Evolutionary conservation across 768 basidiomycete species (phyloP).

Genomic region (Suillus plorans): DNA sequence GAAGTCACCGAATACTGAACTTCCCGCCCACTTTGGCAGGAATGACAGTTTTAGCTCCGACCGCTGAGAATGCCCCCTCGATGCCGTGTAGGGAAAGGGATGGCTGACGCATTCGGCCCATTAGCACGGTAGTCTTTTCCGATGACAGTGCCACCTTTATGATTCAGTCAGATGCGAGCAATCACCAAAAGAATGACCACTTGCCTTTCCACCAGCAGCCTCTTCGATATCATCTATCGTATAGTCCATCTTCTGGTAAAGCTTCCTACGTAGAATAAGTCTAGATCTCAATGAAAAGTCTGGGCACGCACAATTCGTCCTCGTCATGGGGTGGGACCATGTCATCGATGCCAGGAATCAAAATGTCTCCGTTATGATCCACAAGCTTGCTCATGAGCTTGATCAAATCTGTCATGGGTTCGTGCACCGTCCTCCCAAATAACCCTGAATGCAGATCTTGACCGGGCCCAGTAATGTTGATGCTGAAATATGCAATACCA

Average conservation of each 20-base stretch:
- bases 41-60: constrained; percentile 90
- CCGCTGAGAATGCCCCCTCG: constrained; percentile 87
- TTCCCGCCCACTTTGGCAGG: constrained; percentile 88
- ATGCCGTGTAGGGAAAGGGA: constrained; percentile 93
- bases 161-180: neutral
- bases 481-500: constrained; percentile 83
- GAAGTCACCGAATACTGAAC: constrained; percentile 83
- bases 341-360: constrained; percentile 86
- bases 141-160: constrained; percentile 61
- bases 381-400: constrained; percentile 84
- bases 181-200: neutral
- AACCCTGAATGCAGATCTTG: constrained; percentile 90
- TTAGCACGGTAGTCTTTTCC: constrained; percentile 78
- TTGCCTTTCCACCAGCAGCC: constrained; percentile 63
- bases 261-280: constrained; percentile 39
- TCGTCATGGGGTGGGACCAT: constrained; percentile 74
- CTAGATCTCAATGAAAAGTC: constrained; percentile 3
- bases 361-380: constrained; percentile 72
- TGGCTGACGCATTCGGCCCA: constrained; percentile 92
- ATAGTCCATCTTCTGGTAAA: constrained; percentile 79
- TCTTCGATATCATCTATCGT: constrained; percentile 68
- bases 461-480: constrained; percentile 79
- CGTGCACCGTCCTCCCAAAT: constrained; percentile 79
- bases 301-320: constrained; percentile 58
- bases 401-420: constrained; percentile 94